These are phyloP conservation scores for Scutellaria barbata DNA, from an alignment of 257 asterid species.

Conservation along the genomic window DNA sequence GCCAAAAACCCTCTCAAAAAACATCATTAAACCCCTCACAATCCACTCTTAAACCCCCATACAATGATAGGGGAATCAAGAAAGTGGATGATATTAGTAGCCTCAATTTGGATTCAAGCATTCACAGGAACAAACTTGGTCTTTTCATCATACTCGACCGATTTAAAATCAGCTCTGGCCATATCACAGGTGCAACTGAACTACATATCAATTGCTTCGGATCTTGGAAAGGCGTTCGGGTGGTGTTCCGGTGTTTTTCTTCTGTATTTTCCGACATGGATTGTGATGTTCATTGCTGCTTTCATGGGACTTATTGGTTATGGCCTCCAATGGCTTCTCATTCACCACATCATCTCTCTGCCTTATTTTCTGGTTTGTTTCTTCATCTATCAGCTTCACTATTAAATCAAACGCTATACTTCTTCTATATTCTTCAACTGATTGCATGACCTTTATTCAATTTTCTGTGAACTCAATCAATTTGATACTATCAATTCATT, in stretches of 20 bases:
- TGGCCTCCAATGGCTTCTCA: conserved; percentile 65
- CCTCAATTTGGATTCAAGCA: conserved; percentile 69
- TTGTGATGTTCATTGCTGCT: conserved; percentile 57
- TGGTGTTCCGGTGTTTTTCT: conserved; percentile 71
- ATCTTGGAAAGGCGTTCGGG: conserved; percentile 70
- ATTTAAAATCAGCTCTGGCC: conserved; percentile 49
- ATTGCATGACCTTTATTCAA: neutral
- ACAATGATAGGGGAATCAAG: conserved; percentile 41
- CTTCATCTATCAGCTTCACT: neutral
- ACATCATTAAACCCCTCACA: neutral
- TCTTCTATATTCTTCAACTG: too few species aligned
- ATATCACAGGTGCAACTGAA: conserved; percentile 68
- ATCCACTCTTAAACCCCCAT: neutral
- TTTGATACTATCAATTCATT: neutral
- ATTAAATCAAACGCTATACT: too few species aligned
- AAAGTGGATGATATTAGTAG: conserved; percentile 66
- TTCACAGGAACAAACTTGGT: conserved; percentile 69
- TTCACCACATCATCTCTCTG: conserved; percentile 47
- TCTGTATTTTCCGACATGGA: conserved; percentile 51
- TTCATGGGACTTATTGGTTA: conserved; percentile 66
- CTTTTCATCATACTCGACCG: conserved; percentile 62
- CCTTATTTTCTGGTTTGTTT: conserved; percentile 62
- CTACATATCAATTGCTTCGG: conserved; percentile 65
- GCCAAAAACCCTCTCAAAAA: conserved; percentile 22
- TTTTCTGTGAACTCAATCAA: neutral